Base-by-base conservation (phyloP, 306 rosid species). In the Senna tora region DNA sequence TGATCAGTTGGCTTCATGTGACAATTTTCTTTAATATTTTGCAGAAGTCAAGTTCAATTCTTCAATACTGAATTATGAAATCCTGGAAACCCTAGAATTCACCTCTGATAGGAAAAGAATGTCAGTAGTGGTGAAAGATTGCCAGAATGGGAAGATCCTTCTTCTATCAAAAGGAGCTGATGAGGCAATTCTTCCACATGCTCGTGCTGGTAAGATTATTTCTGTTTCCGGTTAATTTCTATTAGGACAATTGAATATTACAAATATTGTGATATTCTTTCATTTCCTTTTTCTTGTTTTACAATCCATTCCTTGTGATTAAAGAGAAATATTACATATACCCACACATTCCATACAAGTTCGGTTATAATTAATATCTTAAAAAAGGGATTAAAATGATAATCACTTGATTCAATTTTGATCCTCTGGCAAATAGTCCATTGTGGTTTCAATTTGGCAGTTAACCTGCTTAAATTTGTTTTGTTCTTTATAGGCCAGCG, bases 91-190 rank as follows among this genome's bases (percentile, higher is more conserved):
- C 84, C 85, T 94, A 62, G 99, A 94, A 84, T 94, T 94, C 73
- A 94, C 97, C 54, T 94, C 97, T 72, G 99, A 94, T 70, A 87
- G 99, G 84, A 94, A 94, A 89, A 88, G 96, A 80, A 94, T 94
- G 99, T 94, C 99, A 50, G 78, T 91, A 42, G 96, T 94, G 60
- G 79, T 94, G 67, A 88, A 71, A 84, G 96, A 94, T 86, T 86
- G 89, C 83, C 87, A 88, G 81, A 94, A 83, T 77, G 99, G 92
- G 54, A 89, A 85, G 84, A 89, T 94, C 73, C 78, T 91, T 50
- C 97, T 94, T 58, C 63, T 94, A 74, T 84, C 97, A 6, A 94
- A 94, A 80, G 99, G 99, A 72, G 99, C 99, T 69, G 99, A 94
- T 70, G 99, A 94, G 83, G 90, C 97, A 65, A 86, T 94, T 81